phyloP scores from a whole-genome alignment of 2,329 filamentous ascomycete species.

The Pyricularia pennisetigena region DNA sequence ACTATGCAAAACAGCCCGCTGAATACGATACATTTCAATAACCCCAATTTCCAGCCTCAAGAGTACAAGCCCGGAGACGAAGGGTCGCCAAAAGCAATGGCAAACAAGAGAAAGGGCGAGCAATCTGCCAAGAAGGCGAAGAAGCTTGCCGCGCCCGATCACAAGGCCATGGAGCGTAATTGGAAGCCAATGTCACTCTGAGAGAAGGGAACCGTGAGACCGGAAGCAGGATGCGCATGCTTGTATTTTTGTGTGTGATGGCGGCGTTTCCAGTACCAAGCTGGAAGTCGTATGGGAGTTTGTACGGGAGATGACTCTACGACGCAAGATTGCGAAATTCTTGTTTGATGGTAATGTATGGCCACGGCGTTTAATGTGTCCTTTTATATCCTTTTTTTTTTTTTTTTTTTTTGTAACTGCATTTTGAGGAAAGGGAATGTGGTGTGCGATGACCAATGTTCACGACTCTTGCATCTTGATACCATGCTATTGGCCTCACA shows the following conservation, averaged over 20 bases:
- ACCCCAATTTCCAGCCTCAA: slow-evolving; percentile 50
- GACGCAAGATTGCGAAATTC: not conserved
- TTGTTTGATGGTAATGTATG: not conserved
- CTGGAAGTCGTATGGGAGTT: not conserved
- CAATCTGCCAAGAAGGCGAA: not conserved
- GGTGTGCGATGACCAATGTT: not conserved
- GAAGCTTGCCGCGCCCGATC: not conserved
- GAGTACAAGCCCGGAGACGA: slow-evolving; percentile 34
- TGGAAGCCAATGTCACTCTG: not conserved
- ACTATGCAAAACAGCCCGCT: slow-evolving; percentile 59
- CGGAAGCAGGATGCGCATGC: not conserved
- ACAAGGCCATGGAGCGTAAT: not conserved
- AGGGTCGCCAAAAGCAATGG: slow-evolving; percentile 15
- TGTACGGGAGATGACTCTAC: not conserved
- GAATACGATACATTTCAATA: slow-evolving; percentile 58
- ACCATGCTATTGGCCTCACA: not conserved
- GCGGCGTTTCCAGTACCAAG: not conserved
- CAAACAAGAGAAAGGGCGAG: not conserved
- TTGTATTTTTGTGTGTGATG: not conserved
- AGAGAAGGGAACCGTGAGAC: not conserved
- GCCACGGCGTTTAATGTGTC: not conserved
- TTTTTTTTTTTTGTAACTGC: not conserved
- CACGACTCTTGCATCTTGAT: not conserved
- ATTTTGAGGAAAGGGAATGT: not conserved
- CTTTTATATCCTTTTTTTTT: not conserved